Percentiles rank a stretch among this genome's conserved stretches.
phyloP scores from a whole-genome alignment of 805 yeast genomes.

The Teunomyces stri region DNA sequence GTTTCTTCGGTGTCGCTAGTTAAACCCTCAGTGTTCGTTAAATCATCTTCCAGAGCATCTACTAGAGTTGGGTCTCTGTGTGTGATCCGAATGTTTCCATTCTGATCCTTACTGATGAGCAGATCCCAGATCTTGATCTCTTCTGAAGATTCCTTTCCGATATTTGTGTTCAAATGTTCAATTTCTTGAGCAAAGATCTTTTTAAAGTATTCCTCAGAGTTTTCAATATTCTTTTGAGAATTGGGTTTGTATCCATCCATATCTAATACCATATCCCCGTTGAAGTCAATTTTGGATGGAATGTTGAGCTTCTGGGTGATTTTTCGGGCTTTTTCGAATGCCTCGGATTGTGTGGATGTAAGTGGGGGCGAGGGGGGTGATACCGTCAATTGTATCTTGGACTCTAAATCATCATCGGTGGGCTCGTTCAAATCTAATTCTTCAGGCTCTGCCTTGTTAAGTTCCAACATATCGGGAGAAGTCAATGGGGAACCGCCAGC shows the following conservation, averaged over 20 bases:
- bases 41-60: constrained; percentile 8
- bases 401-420: constrained; percentile 21
- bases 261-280: constrained; percentile 87
- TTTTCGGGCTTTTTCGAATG: constrained; percentile 58
- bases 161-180: constrained; percentile 18
- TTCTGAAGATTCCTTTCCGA: constrained; percentile 15
- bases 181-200: constrained; percentile 76
- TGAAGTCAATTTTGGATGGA: constrained; percentile 81
- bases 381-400: constrained; percentile 23
- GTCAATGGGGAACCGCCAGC: constrained; percentile 45
- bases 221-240: constrained; percentile 64
- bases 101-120: constrained; percentile 50
- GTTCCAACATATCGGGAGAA: constrained; percentile 4
- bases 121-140: constrained; percentile 34
- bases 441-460: constrained; percentile 26
- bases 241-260: constrained; percentile 95
- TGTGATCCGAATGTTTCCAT: constrained; percentile 64
- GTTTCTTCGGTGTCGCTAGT: constrained; percentile 11
- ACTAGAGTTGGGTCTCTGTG: constrained; percentile 14
- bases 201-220: constrained; percentile 72
- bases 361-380: constrained; percentile 10
- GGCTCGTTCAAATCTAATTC: constrained; percentile 29
- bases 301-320: constrained; percentile 73
- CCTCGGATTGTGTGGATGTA: constrained; percentile 26
- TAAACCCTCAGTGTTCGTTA: constrained; percentile 4